A percentile compares a stretch with the other conserved stretches of the same genome.
Evolutionary conservation across 768 basidiomycete genomes (phyloP).

Genomic region (Kwoniella dendrophila): DNA sequence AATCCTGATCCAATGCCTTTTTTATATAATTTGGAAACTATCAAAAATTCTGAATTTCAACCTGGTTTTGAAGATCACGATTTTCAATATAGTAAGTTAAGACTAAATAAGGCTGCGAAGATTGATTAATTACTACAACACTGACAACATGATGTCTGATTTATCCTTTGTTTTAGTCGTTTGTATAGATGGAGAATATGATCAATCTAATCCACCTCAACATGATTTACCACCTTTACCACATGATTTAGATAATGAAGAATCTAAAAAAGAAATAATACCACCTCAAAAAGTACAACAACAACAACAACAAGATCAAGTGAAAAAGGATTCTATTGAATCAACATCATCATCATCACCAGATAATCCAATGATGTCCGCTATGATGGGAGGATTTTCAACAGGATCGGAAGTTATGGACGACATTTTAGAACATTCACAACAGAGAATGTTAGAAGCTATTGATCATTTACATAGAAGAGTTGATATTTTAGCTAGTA

Average conservation of each 20-base stretch:
- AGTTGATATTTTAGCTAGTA: conserved; percentile 29
- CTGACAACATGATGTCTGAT: too few species aligned
- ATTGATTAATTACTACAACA: too few species aligned
- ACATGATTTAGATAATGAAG: conserved; percentile 10
- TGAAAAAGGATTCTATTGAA: too few species aligned
- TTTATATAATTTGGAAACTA: conserved; percentile 37
- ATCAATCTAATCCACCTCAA: conserved; percentile 33
- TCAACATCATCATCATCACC: too few species aligned
- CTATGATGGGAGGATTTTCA: too few species aligned
- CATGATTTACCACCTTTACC: conserved; percentile 18
- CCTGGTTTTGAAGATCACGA: conserved; percentile 51
- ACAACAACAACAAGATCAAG: neutral
- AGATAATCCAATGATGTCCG: too few species aligned
- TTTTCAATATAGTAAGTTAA: conserved; percentile 54
- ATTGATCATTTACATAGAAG: conserved; percentile 34
- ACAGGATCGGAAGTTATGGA: conserved; percentile 51
- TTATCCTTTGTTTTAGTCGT: conserved; percentile 50
- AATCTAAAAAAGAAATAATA: conserved; percentile 4
- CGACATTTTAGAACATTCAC: conserved; percentile 51
- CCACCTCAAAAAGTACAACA: neutral
- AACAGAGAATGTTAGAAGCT: conserved; percentile 49
- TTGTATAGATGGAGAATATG: conserved; percentile 50
- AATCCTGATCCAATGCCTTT: conserved; percentile 54
- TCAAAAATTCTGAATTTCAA: conserved; percentile 50
- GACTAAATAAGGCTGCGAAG: too few species aligned